Evolutionary conservation across 179 eudicot species (phyloP).

Genomic region (Actinidia chinensis): DNA sequence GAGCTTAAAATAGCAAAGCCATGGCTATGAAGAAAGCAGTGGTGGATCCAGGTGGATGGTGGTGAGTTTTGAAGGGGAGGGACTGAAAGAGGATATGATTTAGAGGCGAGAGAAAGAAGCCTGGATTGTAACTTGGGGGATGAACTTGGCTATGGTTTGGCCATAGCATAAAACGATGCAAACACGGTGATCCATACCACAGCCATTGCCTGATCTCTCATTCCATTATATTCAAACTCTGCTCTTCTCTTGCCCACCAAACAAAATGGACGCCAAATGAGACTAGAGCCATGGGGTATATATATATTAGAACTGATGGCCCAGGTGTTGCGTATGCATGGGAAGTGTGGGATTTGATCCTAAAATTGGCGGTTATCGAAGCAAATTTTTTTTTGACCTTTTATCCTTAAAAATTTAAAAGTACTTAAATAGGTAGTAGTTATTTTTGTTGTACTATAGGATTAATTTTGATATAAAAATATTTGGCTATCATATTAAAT

Average conservation of each 20-base stretch:
- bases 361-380: too few species aligned
- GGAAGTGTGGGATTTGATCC: too few species aligned
- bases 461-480: too few species aligned
- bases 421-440: too few species aligned
- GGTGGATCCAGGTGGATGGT: slow-evolving; percentile 23
- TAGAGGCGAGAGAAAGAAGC: slow-evolving; percentile 17
- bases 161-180: slow-evolving; percentile 26
- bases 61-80: slow-evolving; percentile 28
- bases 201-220: slow-evolving; percentile 30
- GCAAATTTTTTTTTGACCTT: too few species aligned
- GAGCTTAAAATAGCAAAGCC: slow-evolving; percentile 36
- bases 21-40: slow-evolving; percentile 31
- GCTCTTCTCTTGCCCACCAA: background rate
- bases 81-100: slow-evolving; percentile 21
- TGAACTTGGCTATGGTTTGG: slow-evolving; percentile 11
- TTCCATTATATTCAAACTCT: slow-evolving; percentile 17
- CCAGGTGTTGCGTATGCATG: too few species aligned
- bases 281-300: too few species aligned
- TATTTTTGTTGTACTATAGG: too few species aligned
- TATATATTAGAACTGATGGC: too few species aligned
- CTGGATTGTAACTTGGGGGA: slow-evolving; percentile 17
- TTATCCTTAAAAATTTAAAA: too few species aligned
- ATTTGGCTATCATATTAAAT: too few species aligned
- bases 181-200: slow-evolving; percentile 20
- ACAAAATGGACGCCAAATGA: background rate